phyloP scores from a whole-genome alignment of 116 monocot genomes.

The Zostera marina region DNA sequence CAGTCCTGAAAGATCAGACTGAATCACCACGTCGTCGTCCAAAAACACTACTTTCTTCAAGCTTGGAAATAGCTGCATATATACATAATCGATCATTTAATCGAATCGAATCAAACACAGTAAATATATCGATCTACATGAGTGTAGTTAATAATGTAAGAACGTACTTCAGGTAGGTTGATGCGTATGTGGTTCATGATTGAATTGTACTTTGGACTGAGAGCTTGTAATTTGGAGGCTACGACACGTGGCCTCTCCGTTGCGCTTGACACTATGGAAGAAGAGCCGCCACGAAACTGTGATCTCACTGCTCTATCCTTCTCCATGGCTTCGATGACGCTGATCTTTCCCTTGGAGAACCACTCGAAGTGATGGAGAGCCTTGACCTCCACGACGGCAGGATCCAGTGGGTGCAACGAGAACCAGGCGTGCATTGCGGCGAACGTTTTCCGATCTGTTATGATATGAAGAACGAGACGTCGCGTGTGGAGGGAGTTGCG shows the following conservation, averaged over 20 bases:
- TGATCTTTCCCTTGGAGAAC: slow-evolving; percentile 42
- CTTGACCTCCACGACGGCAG: slow-evolving; percentile 84
- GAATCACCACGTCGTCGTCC: slow-evolving; percentile 78
- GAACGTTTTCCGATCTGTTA: slow-evolving; percentile 80
- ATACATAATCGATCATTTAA: background rate
- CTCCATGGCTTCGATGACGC: slow-evolving; percentile 74
- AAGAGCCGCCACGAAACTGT: slow-evolving; percentile 42
- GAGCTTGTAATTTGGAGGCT: slow-evolving; percentile 63
- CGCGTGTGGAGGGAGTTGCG: slow-evolving; percentile 26
- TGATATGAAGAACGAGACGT: slow-evolving; percentile 49
- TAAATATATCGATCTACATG: too few relatives aligned
- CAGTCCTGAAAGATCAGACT: slow-evolving; percentile 61
- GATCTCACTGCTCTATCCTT: slow-evolving; percentile 41
- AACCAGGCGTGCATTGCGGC: slow-evolving; percentile 94
- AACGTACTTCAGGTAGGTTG: slow-evolving; percentile 51
- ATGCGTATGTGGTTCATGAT: slow-evolving; percentile 76
- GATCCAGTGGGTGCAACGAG: slow-evolving; percentile 45
- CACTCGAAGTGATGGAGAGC: slow-evolving; percentile 84
- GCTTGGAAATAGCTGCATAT: slow-evolving; percentile 61
- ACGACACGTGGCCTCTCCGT: slow-evolving; percentile 51
- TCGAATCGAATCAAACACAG: background rate
- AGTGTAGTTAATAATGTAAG: too few relatives aligned
- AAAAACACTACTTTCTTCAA: slow-evolving; percentile 72
- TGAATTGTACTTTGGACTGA: slow-evolving; percentile 70
- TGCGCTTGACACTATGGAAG: slow-evolving; percentile 30